A percentile compares a stretch with the other conserved stretches of the same genome.
These are phyloP conservation scores for Syzygium jambos DNA, from an alignment of 345 rosid species.

Conservation along the genomic window DNA sequence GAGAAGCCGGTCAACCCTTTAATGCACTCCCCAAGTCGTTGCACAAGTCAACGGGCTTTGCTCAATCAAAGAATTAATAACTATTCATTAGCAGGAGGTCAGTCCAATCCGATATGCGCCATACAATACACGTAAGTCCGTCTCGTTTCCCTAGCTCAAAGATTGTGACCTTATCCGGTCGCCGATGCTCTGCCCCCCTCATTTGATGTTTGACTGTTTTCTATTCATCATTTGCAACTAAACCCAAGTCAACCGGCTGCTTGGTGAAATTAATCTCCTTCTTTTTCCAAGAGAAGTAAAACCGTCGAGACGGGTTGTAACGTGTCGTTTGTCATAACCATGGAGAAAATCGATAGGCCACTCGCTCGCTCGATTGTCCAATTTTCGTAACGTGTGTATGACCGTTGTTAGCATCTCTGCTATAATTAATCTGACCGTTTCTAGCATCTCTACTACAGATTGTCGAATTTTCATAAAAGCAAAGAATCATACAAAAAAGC, in stretches of 20 bases:
- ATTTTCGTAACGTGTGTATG: no score
- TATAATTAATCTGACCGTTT: background rate
- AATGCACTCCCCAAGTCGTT: background rate
- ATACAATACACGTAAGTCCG: background rate
- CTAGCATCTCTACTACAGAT: background rate
- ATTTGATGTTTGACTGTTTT: background rate
- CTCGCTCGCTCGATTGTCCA: background rate
- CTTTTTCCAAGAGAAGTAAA: background rate
- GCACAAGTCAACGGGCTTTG: background rate
- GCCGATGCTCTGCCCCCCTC: background rate
- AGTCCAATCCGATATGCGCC: background rate
- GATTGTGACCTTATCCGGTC: background rate
- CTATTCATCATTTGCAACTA: background rate
- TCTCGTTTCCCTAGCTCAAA: background rate
- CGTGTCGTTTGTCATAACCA: background rate
- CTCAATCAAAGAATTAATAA: background rate
- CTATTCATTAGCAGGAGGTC: background rate
- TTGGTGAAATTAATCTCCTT: background rate
- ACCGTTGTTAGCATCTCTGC: no score
- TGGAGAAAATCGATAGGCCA: background rate
- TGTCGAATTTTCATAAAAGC: background rate
- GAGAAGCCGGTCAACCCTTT: background rate
- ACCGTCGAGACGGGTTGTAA: accelerated
- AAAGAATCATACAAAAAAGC: background rate
- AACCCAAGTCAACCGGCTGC: background rate